Evolutionary conservation across 495 filamentous ascomycete species (phyloP), one percentile per base, ranked within the genome.

Genomic region (Astrothelium macrocarpum): DNA sequence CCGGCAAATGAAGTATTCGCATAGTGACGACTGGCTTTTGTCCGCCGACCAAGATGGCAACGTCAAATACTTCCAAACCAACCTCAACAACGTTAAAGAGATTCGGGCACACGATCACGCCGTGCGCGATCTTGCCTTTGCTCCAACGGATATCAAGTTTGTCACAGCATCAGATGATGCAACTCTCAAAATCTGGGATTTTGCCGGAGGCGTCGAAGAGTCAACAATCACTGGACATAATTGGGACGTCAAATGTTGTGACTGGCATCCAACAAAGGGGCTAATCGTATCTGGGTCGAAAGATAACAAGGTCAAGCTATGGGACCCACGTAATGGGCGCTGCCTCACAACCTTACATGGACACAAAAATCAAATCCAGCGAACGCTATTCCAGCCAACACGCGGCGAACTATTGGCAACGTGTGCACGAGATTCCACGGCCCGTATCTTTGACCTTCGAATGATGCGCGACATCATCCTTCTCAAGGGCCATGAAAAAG

Each of bases 51-150:
- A 97, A 70, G 90, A 91, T 69, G 94, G 94, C 42, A 81, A 93
- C 66, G 86, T 98, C 73, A 98, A 97, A 76, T 97, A 97, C 77
- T 98, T 93, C 93, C 91, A 96, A 71, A 90, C 94, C 1, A 98
- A 97, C 74, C 97, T 98, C 79, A 97, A 98, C 80, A 97, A 97
- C 71, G 90, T 97, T 64, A 90, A 97, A 73, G 89, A 87, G 32
- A 89, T 98, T 49, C 89, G 91, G 72, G 94, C 91, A 26, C 94
- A 97, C 71, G 82, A 81, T 64, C 90, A 96, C 69, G 85, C 94
- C 26, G 87, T 98, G 59, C 83, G 94, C 60, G 94, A 95, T 67
- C 78, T 98, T n/a, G 85, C 93, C 16, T 97, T 96, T 74, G 86
- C 89, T 59, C 94, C 94, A 1, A 95, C 87, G 66, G 94, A 98